These are phyloP conservation scores for Sugiyamaella marilandica DNA, from an alignment of 805 yeast genomes.

Conservation along the genomic window DNA sequence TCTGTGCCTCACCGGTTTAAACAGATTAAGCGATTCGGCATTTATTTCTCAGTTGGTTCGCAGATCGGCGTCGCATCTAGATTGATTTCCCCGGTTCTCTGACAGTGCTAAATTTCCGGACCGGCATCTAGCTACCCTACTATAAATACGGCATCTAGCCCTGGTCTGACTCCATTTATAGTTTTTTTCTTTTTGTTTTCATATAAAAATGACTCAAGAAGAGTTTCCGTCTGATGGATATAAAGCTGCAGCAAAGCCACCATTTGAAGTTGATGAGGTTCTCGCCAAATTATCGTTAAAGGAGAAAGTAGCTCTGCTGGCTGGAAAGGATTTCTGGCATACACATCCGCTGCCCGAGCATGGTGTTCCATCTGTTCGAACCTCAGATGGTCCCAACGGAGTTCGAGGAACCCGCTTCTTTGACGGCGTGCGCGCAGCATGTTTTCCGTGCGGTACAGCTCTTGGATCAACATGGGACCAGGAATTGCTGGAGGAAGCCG, in stretches of 20 bases:
- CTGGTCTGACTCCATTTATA: conserved; percentile 31
- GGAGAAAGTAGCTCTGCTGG: conserved; percentile 32
- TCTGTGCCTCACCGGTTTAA: not conserved
- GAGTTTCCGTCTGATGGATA: conserved; percentile 1
- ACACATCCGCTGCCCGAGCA: conserved; percentile 39
- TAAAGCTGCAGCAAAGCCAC: conserved; percentile 3
- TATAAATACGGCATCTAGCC: not conserved
- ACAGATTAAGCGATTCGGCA: not conserved
- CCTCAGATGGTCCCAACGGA: conserved; percentile 62
- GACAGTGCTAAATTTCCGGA: too few relatives aligned
- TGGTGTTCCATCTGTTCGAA: conserved; percentile 44
- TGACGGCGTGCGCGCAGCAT: conserved; percentile 49
- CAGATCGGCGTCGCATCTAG: not conserved
- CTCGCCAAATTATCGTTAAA: conserved; percentile 25
- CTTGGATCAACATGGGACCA: conserved; percentile 54
- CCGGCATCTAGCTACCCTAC: not conserved
- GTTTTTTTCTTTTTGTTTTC: not conserved
- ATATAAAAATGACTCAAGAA: not conserved
- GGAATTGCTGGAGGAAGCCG: conserved; percentile 45
- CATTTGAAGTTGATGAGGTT: conserved; percentile 16
- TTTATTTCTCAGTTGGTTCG: not conserved
- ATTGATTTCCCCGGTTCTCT: too few relatives aligned
- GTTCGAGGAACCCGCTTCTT: conserved; percentile 55
- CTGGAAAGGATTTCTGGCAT: conserved; percentile 51
- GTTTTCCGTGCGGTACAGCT: conserved; percentile 59